Percentiles rank a stretch among this genome's conserved stretches.
These are phyloP conservation scores for Fusarium sp. DNA, from an alignment of 2,329 filamentous ascomycete species.

Conservation along the genomic window DNA sequence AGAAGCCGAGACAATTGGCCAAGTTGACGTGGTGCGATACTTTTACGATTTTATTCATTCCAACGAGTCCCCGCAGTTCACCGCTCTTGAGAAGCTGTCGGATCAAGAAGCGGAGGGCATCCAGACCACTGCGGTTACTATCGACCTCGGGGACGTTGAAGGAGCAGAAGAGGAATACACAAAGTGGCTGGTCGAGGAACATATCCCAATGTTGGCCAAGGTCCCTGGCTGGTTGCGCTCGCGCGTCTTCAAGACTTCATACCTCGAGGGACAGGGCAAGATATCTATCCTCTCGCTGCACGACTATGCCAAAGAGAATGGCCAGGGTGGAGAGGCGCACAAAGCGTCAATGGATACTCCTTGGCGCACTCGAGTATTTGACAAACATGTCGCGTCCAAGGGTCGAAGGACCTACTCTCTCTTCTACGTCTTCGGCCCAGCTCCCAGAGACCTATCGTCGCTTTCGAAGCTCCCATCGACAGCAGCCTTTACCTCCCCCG, in stretches of 20 bases:
- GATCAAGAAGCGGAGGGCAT: conserved; percentile 67
- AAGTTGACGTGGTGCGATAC: conserved; percentile 71
- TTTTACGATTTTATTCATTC: conserved; percentile 74
- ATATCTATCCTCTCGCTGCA: conserved; percentile 71
- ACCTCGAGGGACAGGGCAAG: conserved; percentile 63
- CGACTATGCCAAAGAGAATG: conserved; percentile 75
- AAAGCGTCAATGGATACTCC: conserved; percentile 69
- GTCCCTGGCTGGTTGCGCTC: conserved; percentile 83
- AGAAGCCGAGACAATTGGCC: conserved; percentile 63
- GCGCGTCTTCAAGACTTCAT: conserved; percentile 73
- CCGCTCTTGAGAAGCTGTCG: conserved; percentile 66
- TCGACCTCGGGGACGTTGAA: conserved; percentile 62
- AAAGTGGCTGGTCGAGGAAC: conserved; percentile 80
- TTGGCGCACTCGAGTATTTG: conserved; percentile 67
- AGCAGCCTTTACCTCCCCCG: conserved; percentile 62
- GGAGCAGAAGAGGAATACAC: conserved; percentile 62
- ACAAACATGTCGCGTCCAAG: conserved; percentile 65
- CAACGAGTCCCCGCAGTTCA: conserved; percentile 64
- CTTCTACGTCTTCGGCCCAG: conserved; percentile 82
- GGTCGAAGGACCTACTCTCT: conserved; percentile 71
- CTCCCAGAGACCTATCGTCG: conserved; percentile 71
- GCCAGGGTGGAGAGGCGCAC: conserved; percentile 70
- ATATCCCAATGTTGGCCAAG: conserved; percentile 74
- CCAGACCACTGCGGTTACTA: conserved; percentile 69
- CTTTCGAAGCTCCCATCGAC: conserved; percentile 60